A percentile compares a stretch with the other conserved stretches of the same genome.
These are phyloP conservation scores for Phytophthora tubulina DNA, from an alignment of 352 stramenopile species.

Conservation along the genomic window DNA sequence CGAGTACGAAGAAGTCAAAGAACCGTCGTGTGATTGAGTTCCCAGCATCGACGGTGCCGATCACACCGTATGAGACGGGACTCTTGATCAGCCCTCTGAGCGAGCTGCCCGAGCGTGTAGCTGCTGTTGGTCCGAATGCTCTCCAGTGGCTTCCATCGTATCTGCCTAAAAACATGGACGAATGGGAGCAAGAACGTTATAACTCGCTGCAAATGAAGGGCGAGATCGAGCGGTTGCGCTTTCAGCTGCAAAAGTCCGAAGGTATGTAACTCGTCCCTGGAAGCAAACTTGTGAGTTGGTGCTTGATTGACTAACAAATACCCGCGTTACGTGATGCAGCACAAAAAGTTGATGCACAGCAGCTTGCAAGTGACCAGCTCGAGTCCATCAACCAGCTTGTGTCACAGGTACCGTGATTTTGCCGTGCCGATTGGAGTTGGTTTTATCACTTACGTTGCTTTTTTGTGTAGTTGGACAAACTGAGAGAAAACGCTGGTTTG, in stretches of 20 bases:
- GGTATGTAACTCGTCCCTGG: slow-evolving; percentile 40
- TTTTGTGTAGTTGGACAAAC: slow-evolving; percentile 63
- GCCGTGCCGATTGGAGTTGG: neutral
- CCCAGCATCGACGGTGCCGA: slow-evolving; percentile 67
- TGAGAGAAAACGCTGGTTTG: slow-evolving; percentile 53
- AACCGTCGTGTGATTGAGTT: slow-evolving; percentile 72
- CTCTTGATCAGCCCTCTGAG: slow-evolving; percentile 81
- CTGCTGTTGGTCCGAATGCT: slow-evolving; percentile 66
- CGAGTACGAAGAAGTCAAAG: slow-evolving; percentile 58
- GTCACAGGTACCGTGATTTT: slow-evolving; percentile 51
- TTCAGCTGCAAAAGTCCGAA: slow-evolving; percentile 78
- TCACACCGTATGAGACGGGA: slow-evolving; percentile 70
- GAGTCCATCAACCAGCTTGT: slow-evolving; percentile 89
- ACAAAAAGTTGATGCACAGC: slow-evolving; percentile 78
- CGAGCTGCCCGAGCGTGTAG: slow-evolving; percentile 71
- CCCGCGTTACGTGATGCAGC: slow-evolving; percentile 39
- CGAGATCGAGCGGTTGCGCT: slow-evolving; percentile 79
- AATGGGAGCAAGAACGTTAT: slow-evolving; percentile 84
- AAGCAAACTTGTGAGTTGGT: neutral
- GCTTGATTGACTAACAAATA: slow-evolving; percentile 11
- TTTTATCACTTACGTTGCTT: slow-evolving; percentile 14
- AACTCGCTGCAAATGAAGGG: slow-evolving; percentile 81
- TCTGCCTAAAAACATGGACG: slow-evolving; percentile 73
- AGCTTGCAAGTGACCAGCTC: slow-evolving; percentile 79
- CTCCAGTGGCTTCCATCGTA: slow-evolving; percentile 81